Evolutionary conservation across 805 yeast species (phyloP), one percentile per base, ranked within the genome.

Genomic region (Kuraishia cidri): DNA sequence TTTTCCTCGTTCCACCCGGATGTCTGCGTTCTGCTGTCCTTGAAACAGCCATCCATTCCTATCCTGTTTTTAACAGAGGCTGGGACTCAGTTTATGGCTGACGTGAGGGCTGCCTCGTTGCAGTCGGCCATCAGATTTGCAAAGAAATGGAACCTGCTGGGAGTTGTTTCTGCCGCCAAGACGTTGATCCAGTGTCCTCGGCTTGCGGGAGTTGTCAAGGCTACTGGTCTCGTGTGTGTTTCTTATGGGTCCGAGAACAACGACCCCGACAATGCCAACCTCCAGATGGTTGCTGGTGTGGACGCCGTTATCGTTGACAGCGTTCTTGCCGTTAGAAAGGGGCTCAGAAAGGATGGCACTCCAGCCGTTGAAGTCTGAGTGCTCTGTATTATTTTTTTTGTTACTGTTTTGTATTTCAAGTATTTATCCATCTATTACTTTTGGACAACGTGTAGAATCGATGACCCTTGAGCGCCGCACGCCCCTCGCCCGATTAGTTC

Each of bases 291-390:
- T 41, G 88, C 94, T 3, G 97, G 97, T 6, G 95, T 90, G 9
- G 97, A 90, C 64, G 98, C 98, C 0, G 97, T 90, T n/a, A 90
- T 90, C 58, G 97, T 85, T 3, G 97, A 90, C 56, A 79, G 85
- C 35, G 97, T 90, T 2, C 64, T 88, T 47, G 96, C 95, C 0
- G 94, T 88, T n/a, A 68, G 95, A 50, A 80, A 80, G 45, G 95
- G 84, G 6, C 64, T 88, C 39, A 71, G 59, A 2, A 52, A 50
- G 30, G 51, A 44, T 11, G 47, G 36, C 6, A 33, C 39, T 33
- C 32, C n/a, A n/a, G n/a, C n/a, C n/a, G n/a, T n/a, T n/a, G n/a
- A n/a, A 26, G 23, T 33, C 35, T 14, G 41, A 32, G 24, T 40
- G n/a, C n/a, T n/a, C n/a, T n/a, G n/a, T n/a, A n/a, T n/a, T n/a